These are phyloP conservation scores for Penicillium brasilianum DNA, from an alignment of 2,329 filamentous ascomycete species.

Conservation along the genomic window DNA sequence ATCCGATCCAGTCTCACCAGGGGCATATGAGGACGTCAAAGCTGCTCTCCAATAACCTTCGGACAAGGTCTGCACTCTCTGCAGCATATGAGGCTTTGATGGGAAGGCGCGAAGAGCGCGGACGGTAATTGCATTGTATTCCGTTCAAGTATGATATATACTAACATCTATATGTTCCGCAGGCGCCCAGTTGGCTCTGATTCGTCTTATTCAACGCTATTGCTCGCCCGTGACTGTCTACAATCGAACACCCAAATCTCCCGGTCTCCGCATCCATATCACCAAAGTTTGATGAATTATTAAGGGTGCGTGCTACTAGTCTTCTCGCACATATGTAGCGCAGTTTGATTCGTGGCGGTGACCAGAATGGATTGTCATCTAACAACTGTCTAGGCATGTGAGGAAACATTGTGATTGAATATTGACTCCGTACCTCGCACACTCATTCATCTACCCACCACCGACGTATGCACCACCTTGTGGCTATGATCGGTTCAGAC, in stretches of 20 bases:
- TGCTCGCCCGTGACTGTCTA: background rate
- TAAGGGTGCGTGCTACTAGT: background rate
- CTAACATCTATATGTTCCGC: background rate
- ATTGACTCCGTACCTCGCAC: too few relatives aligned
- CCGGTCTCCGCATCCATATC: background rate
- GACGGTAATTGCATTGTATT: background rate
- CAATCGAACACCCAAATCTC: background rate
- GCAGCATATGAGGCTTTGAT: background rate
- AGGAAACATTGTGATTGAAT: too few relatives aligned
- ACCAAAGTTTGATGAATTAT: background rate
- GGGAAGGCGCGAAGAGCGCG: background rate
- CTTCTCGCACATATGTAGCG: background rate
- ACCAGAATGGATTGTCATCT: background rate
- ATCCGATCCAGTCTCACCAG: background rate
- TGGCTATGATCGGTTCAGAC: too few relatives aligned
- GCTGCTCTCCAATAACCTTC: background rate
- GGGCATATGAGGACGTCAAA: background rate
- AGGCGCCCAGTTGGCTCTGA: background rate
- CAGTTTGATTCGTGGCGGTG: background rate
- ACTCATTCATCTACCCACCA: too few relatives aligned
- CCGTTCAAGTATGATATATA: background rate
- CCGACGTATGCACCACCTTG: too few relatives aligned
- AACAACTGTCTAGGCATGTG: background rate
- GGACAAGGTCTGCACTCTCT: background rate
- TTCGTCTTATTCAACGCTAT: background rate